Conservation (phyloP, 169 alveolate species). For the Eimeria necatrix region DNA sequence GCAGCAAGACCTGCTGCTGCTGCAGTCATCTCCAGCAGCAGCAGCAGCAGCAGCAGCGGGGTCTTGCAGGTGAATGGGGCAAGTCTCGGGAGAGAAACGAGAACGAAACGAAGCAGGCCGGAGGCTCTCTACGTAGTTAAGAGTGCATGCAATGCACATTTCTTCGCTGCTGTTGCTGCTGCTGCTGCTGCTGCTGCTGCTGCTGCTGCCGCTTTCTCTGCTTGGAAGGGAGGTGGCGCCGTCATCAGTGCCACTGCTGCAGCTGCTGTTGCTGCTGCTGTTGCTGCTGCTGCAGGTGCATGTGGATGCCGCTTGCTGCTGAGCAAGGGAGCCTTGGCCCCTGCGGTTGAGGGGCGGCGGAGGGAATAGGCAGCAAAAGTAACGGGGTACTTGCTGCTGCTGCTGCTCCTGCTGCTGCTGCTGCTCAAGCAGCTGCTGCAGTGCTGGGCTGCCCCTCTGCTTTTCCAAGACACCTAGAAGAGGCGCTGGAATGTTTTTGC, state of each 20-base stretch:
- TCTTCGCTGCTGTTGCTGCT: slow-evolving; percentile 29
- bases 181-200: slow-evolving; percentile 19
- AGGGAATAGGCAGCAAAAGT: slow-evolving; percentile 52
- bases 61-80: slow-evolving; percentile 7
- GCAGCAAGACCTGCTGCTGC: slow-evolving; percentile 25
- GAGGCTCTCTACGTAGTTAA: neutral
- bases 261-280: slow-evolving; percentile 16
- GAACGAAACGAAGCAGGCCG: slow-evolving; percentile 14
- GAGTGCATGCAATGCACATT: slow-evolving; percentile 3
- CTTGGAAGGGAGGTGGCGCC: neutral
- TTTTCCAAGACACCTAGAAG: neutral
- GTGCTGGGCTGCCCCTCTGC: neutral
- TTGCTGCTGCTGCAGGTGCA: slow-evolving; percentile 57
- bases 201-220: neutral
- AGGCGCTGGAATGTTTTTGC: neutral
- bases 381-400: slow-evolving; percentile 2
- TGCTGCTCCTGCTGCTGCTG: slow-evolving; percentile 63
- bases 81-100: neutral
- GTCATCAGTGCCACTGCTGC: neutral
- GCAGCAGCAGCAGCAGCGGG: neutral
- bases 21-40: too few species aligned
- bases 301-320: slow-evolving; percentile 3
- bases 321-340: slow-evolving; percentile 27
- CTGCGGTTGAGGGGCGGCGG: slow-evolving; percentile 57
- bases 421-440: neutral